Base-by-base conservation (phyloP, 345 rosid genomes). In the Limnanthes douglasii region DNA sequence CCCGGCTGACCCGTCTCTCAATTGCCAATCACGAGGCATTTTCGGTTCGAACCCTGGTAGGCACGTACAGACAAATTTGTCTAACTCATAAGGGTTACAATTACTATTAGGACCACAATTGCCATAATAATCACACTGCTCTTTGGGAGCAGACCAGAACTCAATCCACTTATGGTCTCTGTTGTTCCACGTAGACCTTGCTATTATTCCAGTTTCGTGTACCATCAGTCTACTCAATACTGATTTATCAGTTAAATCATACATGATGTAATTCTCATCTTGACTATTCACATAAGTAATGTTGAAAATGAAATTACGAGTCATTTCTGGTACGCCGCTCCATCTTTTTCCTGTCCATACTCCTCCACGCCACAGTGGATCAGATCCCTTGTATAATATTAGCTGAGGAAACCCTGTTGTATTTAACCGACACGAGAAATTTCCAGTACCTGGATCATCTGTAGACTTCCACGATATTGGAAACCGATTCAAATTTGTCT, bases 271-370 rank as follows among this genome's bases (percentile, higher is more conserved):
- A 7, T 68, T 39, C 57, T 72, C 86, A 14, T 46, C 58, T 0
- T 16, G 32, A 11, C 24, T 55, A 8, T 28, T 48, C 19, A 66
- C 60, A 40, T 31, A 58, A 0, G 40, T 53, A 15, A 41, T 12
- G 18, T 52, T 57, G 15, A 48, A 70, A 22, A 68, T 72, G 31
- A 16, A 65, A 28, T 6, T 31, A 7, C 7, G 24, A 3, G 59
- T 43, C 84, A 78, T 73, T 34, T 53, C 67, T 2, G 85, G 93
- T 11, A 84, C 66, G 9, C 85, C 88, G 28, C 62, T 75, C 92
- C 72, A 75, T 46, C 73, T 61, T 8, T 27, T 41, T 4, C 83
- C 80, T 4, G 69, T 75, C 86, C 82, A 69, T 12, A 74, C 46
- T 3, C 86, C 86, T 3, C 39, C 47, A 21, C 92, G 72, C 78